Percentiles rank a stretch among this genome's conserved stretches.
Conservation (phyloP, 2,329 filamentous ascomycete genomes). For the Xylaria sp. region DNA sequence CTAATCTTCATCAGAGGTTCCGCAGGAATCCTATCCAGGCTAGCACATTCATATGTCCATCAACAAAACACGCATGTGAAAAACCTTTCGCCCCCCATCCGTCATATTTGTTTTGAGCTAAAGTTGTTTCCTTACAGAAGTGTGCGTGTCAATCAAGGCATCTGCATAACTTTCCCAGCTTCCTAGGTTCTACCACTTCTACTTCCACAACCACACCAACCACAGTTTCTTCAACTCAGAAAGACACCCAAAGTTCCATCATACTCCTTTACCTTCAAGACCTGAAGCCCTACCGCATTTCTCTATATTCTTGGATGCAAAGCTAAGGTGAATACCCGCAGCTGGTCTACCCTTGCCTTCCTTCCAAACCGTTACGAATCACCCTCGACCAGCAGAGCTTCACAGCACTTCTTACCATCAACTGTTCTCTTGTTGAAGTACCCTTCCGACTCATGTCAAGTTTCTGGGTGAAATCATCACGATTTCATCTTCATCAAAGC, state of each 20-base stretch:
- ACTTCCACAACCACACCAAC: background rate
- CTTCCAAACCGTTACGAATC: background rate
- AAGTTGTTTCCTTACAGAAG: background rate
- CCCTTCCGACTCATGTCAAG: background rate
- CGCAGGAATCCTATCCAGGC: background rate
- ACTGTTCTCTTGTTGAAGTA: background rate
- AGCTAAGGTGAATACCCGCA: background rate
- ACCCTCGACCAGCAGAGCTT: background rate
- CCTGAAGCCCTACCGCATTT: background rate
- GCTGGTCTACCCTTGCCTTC: background rate
- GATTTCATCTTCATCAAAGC: background rate
- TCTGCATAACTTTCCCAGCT: slow-evolving; percentile 2
- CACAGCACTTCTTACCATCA: background rate
- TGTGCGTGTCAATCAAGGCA: background rate
- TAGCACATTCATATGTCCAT: background rate
- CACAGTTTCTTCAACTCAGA: background rate
- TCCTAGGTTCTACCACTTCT: background rate
- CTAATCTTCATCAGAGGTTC: background rate
- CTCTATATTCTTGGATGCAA: background rate
- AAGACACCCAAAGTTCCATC: background rate
- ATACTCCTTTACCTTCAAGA: background rate
- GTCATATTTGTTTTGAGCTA: background rate
- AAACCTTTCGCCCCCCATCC: background rate
- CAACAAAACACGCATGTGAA: background rate
- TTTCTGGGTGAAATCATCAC: background rate